Percentiles rank a stretch among this genome's conserved stretches.
Evolutionary conservation across 306 rosid species (phyloP).

Genomic region (Macrotyloma uniflorum): DNA sequence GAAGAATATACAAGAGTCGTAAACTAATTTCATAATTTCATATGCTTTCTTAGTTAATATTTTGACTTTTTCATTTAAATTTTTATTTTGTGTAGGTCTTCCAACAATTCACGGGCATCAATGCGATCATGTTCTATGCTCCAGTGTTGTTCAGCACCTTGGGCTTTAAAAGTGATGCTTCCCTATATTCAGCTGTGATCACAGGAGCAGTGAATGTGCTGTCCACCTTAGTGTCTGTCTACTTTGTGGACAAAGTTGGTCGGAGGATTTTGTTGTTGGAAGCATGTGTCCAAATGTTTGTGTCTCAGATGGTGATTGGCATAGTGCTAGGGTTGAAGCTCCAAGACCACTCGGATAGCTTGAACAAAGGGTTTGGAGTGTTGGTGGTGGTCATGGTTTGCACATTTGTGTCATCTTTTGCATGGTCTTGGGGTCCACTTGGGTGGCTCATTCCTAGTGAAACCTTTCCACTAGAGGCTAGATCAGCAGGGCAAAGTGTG

Average conservation of each 20-base stretch:
- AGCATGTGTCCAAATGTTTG: constrained; percentile 70
- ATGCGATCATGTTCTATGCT: constrained; percentile 77
- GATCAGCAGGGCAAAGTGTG: constrained; percentile 69
- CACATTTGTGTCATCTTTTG: constrained; percentile 61
- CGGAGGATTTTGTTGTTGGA: constrained; percentile 56
- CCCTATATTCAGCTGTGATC: constrained; percentile 65
- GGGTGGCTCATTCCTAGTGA: constrained; percentile 82
- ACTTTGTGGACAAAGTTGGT: constrained; percentile 56
- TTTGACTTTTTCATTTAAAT: neutral
- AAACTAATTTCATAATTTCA: neutral
- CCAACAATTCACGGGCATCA: constrained; percentile 75
- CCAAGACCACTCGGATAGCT: constrained; percentile 35
- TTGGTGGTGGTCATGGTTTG: constrained; percentile 69
- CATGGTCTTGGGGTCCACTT: constrained; percentile 83
- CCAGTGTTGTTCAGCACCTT: constrained; percentile 62
- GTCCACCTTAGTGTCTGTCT: constrained; percentile 59
- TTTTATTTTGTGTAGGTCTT: constrained; percentile 42
- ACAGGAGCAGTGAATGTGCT: constrained; percentile 67
- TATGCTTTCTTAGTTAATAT: neutral
- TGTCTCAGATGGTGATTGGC: constrained; percentile 57
- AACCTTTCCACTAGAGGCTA: constrained; percentile 60
- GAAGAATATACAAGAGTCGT: too few relatives aligned
- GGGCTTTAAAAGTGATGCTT: constrained; percentile 55
- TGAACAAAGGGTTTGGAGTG: constrained; percentile 43
- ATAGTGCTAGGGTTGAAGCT: constrained; percentile 54